A percentile compares a stretch with the other conserved stretches of the same genome.
These are phyloP conservation scores for Solanum pinnatisectum DNA, from an alignment of 257 asterid genomes.

Conservation along the genomic window DNA sequence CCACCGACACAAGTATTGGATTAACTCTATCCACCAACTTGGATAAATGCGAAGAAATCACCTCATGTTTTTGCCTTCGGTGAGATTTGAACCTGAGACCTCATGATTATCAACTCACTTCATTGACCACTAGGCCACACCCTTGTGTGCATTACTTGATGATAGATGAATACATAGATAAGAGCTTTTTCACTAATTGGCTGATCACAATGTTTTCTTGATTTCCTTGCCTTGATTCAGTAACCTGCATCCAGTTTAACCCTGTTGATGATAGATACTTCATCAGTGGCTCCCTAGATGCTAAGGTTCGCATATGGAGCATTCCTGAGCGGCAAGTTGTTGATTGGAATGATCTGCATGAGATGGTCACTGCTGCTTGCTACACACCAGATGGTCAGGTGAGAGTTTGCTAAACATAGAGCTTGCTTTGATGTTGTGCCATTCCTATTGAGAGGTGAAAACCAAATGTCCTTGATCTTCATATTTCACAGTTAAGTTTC, in stretches of 20 bases:
- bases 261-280: conserved; percentile 95
- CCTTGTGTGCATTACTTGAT: neutral
- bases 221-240: conserved; percentile 36
- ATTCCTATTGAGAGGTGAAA: neutral
- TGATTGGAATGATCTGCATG: conserved; percentile 96
- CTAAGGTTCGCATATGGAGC: conserved; percentile 98
- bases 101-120: neutral
- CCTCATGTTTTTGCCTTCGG: neutral
- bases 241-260: conserved; percentile 97
- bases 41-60: neutral
- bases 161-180: neutral
- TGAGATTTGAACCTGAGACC: neutral
- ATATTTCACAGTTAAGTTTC: neutral
- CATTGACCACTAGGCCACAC: neutral
- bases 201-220: conserved; percentile 6
- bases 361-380: conserved; percentile 99
- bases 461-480: neutral
- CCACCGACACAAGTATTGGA: neutral
- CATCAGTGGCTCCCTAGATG: conserved; percentile 97
- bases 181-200: neutral
- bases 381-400: conserved; percentile 99
- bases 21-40: neutral
- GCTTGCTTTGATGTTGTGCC: neutral
- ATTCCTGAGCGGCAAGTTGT: conserved; percentile 90
- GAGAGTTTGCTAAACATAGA: conserved; percentile 11